Evolutionary conservation across 164 flowering plant species (phyloP).

Genomic region (Chloranthus sessilifolius): DNA sequence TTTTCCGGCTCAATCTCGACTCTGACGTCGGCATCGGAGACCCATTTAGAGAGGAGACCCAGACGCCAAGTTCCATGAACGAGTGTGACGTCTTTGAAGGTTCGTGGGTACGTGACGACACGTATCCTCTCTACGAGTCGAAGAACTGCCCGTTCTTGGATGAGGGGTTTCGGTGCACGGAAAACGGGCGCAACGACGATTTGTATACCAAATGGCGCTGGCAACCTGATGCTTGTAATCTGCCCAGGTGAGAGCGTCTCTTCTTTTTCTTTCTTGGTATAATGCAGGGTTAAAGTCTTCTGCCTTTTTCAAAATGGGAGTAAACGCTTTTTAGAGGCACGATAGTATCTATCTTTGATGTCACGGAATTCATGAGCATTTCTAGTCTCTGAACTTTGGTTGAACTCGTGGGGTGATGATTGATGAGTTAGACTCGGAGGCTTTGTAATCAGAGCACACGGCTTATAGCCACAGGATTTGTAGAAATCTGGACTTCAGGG

Average conservation of each 20-base stretch:
- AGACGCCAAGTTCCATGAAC: no score
- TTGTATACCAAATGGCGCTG: constrained; percentile 86
- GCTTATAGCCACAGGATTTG: no score
- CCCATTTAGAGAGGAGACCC: no score
- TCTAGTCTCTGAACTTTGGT: background rate
- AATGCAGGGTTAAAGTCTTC: background rate
- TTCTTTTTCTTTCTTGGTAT: constrained; percentile 2
- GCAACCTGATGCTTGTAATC: constrained; percentile 78
- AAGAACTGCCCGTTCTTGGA: constrained; percentile 59
- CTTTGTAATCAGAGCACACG: no score
- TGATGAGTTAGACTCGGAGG: no score
- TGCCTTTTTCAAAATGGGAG: background rate
- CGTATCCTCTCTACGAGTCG: constrained; percentile 63
- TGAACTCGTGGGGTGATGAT: no score
- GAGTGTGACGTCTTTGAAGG: constrained; percentile 76
- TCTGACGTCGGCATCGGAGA: no score
- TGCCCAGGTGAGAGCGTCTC: constrained; percentile 96
- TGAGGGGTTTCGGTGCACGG: constrained; percentile 73
- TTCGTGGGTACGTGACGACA: constrained; percentile 86
- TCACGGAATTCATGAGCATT: background rate
- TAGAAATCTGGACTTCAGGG: no score
- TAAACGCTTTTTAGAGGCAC: no score
- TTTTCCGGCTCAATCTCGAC: no score
- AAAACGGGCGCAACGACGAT: constrained; percentile 78
- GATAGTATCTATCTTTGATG: background rate